phyloP scores from a whole-genome alignment of 2,329 filamentous ascomycete genomes.

The Fusarium sp. region DNA sequence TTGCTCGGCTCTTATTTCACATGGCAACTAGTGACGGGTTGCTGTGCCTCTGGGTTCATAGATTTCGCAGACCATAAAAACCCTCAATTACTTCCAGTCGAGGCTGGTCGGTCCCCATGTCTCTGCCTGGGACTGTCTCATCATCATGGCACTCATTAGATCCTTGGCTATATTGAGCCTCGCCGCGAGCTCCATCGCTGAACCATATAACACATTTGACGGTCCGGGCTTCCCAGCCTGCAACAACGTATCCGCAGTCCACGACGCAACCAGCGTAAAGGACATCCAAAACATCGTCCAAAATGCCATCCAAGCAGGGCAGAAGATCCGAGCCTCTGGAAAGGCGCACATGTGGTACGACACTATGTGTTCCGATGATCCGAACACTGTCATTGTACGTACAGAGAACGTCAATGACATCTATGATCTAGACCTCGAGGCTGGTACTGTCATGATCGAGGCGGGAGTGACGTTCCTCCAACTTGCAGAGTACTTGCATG shows the following conservation, averaged over 20 bases:
- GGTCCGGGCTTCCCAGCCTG: constrained; percentile 3
- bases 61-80: too few species aligned
- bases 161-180: not conserved
- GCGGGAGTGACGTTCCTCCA: not conserved
- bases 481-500: constrained; percentile 1
- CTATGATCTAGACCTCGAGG: constrained; percentile 1
- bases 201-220: constrained; percentile 7
- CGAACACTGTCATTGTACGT: not conserved
- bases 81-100: too few species aligned
- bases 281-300: constrained; percentile 4
- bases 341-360: constrained; percentile 21
- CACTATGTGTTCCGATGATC: constrained; percentile 10
- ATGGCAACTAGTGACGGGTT: too few species aligned
- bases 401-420: constrained; percentile 6
- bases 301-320: not conserved
- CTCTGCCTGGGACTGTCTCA: too few species aligned
- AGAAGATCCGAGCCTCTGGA: not conserved
- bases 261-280: constrained; percentile 1
- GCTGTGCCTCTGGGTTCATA: too few species aligned
- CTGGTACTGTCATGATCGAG: constrained; percentile 7
- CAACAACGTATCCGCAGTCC: not conserved
- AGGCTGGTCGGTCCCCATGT: accelerated
- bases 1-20: too few species aligned
- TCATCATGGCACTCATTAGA: not conserved
- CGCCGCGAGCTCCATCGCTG: not conserved